These are phyloP conservation scores for Claviceps cyperi DNA, from an alignment of 2,329 filamentous ascomycete species.

Conservation along the genomic window DNA sequence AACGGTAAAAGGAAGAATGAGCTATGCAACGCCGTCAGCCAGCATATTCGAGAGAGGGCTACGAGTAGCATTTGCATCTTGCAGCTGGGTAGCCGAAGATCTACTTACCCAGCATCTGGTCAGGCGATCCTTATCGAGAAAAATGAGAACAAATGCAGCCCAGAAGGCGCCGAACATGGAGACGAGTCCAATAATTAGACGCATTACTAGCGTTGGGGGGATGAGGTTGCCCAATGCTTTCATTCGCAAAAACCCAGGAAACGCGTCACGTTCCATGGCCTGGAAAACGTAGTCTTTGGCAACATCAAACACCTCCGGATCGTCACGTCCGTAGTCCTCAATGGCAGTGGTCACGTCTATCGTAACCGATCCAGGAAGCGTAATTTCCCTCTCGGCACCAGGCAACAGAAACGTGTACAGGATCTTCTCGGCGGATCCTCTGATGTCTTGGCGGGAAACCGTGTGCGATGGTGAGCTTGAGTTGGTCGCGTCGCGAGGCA, in stretches of 20 bases:
- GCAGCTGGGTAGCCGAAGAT: neutral
- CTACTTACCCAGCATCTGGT: constrained; percentile 71
- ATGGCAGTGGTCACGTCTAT: constrained; percentile 75
- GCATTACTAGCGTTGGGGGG: constrained; percentile 72
- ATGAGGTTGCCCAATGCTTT: constrained; percentile 95
- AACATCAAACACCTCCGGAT: constrained; percentile 92
- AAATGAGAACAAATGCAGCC: constrained; percentile 86
- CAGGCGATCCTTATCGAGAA: constrained; percentile 60
- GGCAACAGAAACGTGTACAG: constrained; percentile 94
- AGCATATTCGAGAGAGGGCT: constrained; percentile 4
- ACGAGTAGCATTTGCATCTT: neutral
- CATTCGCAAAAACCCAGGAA: constrained; percentile 85
- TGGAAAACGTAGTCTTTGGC: constrained; percentile 99
- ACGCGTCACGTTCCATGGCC: constrained; percentile 98
- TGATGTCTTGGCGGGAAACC: constrained; percentile 78
- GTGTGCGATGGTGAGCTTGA: constrained; percentile 73
- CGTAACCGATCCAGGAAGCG: constrained; percentile 75
- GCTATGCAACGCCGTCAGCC: constrained; percentile 19
- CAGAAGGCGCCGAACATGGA: constrained; percentile 87
- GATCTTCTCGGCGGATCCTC: constrained; percentile 91
- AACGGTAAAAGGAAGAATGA: constrained; percentile 80
- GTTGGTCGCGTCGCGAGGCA: constrained; percentile 49
- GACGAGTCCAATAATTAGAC: constrained; percentile 67
- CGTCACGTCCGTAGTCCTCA: constrained; percentile 81
- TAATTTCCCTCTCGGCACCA: constrained; percentile 92